Base-by-base conservation (phyloP, 805 yeast species). In the Wickerhamomyces queroliae region DNA sequence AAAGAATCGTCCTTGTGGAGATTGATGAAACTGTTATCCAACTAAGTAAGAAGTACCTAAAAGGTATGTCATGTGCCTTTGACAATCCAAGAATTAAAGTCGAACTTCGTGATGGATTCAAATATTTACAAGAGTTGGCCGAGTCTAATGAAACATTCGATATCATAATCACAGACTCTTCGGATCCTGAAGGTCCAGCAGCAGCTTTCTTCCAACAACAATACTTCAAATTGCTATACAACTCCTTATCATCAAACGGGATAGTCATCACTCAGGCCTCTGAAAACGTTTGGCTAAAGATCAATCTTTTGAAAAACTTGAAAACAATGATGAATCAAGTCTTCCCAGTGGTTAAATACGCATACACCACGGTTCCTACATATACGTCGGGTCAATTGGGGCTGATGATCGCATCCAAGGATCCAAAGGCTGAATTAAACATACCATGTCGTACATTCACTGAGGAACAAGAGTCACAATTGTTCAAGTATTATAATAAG, bases 151-250 rank as follows among this genome's bases (percentile, higher is more conserved):
- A 69, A 26, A 74, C 74, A 48, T 89, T 70, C 56, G 96, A 89
- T 60, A 81, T 90, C 24, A 85, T 89, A 43, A 87, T 89, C 44
- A 85, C 95, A 15, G 97, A 89, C 60, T 85, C 95, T 2, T 83
- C 95, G 2, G 97, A 89, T 61, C 96, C 96, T 1, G 96, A 89
- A 52, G 96, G 93, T 3, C 97, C 97, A 6, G 97, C 97, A 1
- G 95, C 81, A 52, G 84, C 84, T 16, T 84, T 89, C 50, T 89
- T 89, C 66, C 86, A 87, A 59, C 70, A 72, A 44, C 76, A 73
- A 40, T 89, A 89, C 64, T 89, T 88, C 62, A 68, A 77, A 52
- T 64, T 89, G 40, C 65, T 90, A 41, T 53, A 66, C 45, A 70
- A 73, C 42, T 84, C 93, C 5, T 70, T 89, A 40, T 74, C 73